Evolutionary conservation across 176 grass and related monocot species (phyloP).

Genomic region (Oropetium thomaeum): DNA sequence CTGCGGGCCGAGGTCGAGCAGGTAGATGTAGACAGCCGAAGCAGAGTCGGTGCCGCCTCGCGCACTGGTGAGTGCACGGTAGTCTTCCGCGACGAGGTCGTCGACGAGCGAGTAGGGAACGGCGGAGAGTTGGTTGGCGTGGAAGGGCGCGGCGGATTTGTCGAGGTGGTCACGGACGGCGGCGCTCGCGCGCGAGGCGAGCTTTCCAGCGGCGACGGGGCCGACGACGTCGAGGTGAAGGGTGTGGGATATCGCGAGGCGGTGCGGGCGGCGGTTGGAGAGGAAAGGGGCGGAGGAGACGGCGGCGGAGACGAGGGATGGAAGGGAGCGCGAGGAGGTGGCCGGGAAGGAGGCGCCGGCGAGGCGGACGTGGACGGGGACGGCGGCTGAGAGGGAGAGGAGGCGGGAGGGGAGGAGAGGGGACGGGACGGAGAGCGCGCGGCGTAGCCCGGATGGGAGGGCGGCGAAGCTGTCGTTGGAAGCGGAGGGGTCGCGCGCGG

Average conservation of each 20-base stretch:
- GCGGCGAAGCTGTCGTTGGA: constrained; percentile 50
- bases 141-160: constrained; percentile 53
- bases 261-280: constrained; percentile 41
- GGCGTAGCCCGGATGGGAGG: constrained; percentile 42
- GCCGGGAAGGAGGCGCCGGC: constrained; percentile 54
- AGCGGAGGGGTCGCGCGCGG: constrained; percentile 46
- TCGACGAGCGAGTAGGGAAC: constrained; percentile 77
- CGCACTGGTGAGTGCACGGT: constrained; percentile 29
- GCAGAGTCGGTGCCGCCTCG: constrained; percentile 35
- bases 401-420: constrained; percentile 38
- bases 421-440: constrained; percentile 26
- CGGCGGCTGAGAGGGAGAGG: constrained; percentile 44
- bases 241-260: constrained; percentile 45
- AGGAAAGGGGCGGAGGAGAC: constrained; percentile 49
- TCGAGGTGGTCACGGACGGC: constrained; percentile 41
- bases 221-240: constrained; percentile 44
- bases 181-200: constrained; percentile 14
- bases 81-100: constrained; percentile 60
- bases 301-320: constrained; percentile 41
- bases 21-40: constrained; percentile 79
- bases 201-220: constrained; percentile 27
- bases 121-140: constrained; percentile 50
- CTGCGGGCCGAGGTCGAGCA: constrained; percentile 69
- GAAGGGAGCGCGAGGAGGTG: constrained; percentile 32
- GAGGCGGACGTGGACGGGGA: constrained; percentile 60